phyloP scores from a whole-genome alignment of 805 yeast genomes.

The Huiozyma sinensis region DNA sequence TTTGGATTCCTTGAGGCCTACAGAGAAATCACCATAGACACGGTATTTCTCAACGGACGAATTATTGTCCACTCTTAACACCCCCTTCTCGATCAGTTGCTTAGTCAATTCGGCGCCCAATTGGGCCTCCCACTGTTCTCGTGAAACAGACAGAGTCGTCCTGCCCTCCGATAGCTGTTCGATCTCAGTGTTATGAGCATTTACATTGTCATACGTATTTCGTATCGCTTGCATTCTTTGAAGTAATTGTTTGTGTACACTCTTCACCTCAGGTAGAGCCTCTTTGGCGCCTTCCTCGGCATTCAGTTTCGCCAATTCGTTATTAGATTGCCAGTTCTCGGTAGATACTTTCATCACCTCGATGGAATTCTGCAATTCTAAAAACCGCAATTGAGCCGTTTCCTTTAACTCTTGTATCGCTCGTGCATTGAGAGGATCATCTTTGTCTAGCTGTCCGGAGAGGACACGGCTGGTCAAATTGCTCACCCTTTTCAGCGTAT shows the following conservation, averaged over 20 bases:
- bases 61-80: conserved; percentile 8
- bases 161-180: conserved; percentile 15
- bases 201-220: conserved; percentile 17
- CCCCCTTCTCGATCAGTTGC: conserved; percentile 13
- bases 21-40: conserved; percentile 21
- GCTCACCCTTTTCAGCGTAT: conserved; percentile 12
- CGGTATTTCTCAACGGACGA: conserved; percentile 8
- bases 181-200: conserved; percentile 15
- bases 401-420: conserved; percentile 9
- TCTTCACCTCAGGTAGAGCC: conserved; percentile 10
- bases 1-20: conserved; percentile 18
- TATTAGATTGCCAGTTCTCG: conserved; percentile 18
- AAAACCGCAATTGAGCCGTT: conserved; percentile 12
- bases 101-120: conserved; percentile 17
- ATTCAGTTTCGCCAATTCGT: conserved; percentile 8
- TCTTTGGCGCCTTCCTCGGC: conserved; percentile 8
- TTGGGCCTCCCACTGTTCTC: conserved; percentile 21
- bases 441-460: conserved; percentile 12
- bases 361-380: conserved; percentile 18
- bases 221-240: conserved; percentile 15
- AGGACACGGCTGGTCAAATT: conserved; percentile 12
- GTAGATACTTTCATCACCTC: conserved; percentile 17
- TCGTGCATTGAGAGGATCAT: conserved; percentile 6
- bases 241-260: conserved; percentile 7
- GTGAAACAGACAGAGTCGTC: conserved; percentile 15